These are phyloP conservation scores for Eutrema yunnanense DNA, from an alignment of 345 rosid genomes.

Conservation along the genomic window DNA sequence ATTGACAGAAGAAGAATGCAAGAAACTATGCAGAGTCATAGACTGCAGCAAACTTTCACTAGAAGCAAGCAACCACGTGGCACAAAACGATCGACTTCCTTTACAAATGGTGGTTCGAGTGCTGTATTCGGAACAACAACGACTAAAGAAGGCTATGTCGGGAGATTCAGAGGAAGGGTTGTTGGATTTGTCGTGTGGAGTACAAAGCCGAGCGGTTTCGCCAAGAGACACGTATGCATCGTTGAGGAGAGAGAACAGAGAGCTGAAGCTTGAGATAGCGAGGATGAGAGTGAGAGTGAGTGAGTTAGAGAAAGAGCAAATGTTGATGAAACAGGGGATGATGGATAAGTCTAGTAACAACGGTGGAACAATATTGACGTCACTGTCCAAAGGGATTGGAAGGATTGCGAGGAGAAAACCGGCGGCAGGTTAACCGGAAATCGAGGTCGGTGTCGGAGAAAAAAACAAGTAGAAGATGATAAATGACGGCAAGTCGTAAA, in stretches of 20 bases:
- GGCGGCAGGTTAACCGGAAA: constrained; percentile 48
- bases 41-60: constrained; percentile 45
- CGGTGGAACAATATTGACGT: constrained; percentile 60
- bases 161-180: constrained; percentile 59
- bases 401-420: constrained; percentile 54
- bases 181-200: constrained; percentile 43
- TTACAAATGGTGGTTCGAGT: constrained; percentile 28
- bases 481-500: neutral
- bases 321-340: constrained; percentile 81
- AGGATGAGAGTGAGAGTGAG: constrained; percentile 95
- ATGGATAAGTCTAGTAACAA: constrained; percentile 52
- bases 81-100: constrained; percentile 32
- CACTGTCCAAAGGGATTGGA: constrained; percentile 77
- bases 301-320: constrained; percentile 85
- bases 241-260: constrained; percentile 89
- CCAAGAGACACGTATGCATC: constrained; percentile 92
- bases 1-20: constrained; percentile 57
- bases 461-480: constrained; percentile 38
- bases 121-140: constrained; percentile 26
- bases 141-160: constrained; percentile 57
- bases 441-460: constrained; percentile 41
- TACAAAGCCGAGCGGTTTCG: constrained; percentile 81
- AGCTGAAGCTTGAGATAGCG: constrained; percentile 89
- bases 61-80: constrained; percentile 33
- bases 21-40: constrained; percentile 59